Evolutionary conservation across 169 alveolate species (phyloP), one percentile per base, ranked within the genome.

Genomic region (Cryptosporidium andersoni): DNA sequence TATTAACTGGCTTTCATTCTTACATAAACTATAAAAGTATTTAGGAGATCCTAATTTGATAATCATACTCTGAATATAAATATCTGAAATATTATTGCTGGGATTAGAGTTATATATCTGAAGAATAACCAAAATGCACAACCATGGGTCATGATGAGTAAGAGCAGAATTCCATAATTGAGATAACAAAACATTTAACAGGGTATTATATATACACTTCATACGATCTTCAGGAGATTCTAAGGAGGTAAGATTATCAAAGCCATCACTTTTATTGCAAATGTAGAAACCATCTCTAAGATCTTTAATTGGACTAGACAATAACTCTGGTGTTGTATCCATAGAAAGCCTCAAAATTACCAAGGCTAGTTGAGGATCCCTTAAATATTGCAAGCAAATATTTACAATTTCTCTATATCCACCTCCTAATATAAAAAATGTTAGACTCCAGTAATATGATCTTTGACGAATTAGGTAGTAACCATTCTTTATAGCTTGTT

Each of bases 401-500:
- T 74, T 74, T 40, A 63, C 42, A 14, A 74, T 74, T 42, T 74
- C 85, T 40, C 47, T 63, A 43, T 43, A 74, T 42, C 68, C 55
- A 45, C 60, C 49, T n/a, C 85, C 60, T 16, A 74, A 37, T 45
- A 74, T 58, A 45, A 74, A 74, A 39, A 74, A 74, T n/a, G 74
- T 58, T 12, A 74, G 25, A 58, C 85, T 74, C 68, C 67, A 74
- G 42, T 74, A 36, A 49, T 58, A 74, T 11, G 42, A 58, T 42
- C 85, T 55, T 43, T 74, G 85, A n/a, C 60, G 55, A 55, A 74
- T 74, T 58, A 74, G 60, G 14, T 74, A 74, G 42, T 74, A 74
- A 1, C 85, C 85, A 37, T 74, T 74, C n/a, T 56, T 74, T 39
- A 74, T 58, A 40, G 85, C 85, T 37, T 74, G 85, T 7, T n/a